Conservation (phyloP, 192 early-diverging fungal species). For the Backusella sp. region DNA sequence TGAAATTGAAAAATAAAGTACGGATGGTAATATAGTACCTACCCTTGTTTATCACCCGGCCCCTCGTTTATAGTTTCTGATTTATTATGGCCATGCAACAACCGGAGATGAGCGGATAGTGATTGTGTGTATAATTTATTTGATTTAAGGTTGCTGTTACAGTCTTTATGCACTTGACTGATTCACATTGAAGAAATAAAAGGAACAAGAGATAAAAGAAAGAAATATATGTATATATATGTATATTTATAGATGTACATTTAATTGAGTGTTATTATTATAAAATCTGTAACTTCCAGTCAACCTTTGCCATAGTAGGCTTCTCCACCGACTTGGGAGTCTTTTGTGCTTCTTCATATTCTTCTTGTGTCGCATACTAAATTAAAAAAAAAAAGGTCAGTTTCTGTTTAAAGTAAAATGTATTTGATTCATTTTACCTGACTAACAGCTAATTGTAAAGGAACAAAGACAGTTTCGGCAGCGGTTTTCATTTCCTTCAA, state of each 20-base stretch:
- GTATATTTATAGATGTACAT: not conserved
- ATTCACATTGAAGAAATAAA: not conserved
- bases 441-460: slow-evolving; percentile 30
- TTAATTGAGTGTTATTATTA: not conserved
- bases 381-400: not conserved
- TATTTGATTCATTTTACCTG: slow-evolving; percentile 20
- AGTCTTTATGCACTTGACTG: too few species aligned
- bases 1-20: too few species aligned
- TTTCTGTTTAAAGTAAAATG: not conserved
- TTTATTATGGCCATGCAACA: too few species aligned
- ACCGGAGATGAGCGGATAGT: too few species aligned
- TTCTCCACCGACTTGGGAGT: slow-evolving; percentile 26
- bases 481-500: slow-evolving; percentile 41
- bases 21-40: too few species aligned
- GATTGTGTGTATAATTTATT: too few species aligned
- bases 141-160: too few species aligned
- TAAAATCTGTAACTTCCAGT: slow-evolving; percentile 38
- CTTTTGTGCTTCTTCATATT: slow-evolving; percentile 7
- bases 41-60: too few species aligned
- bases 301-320: slow-evolving; percentile 18
- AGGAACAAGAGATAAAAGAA: not conserved
- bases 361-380: slow-evolving; percentile 20
- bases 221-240: not conserved
- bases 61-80: too few species aligned
- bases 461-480: slow-evolving; percentile 53